phyloP scores from a whole-genome alignment of 768 basidiomycete species.

The Cystobasidium tubakii region DNA sequence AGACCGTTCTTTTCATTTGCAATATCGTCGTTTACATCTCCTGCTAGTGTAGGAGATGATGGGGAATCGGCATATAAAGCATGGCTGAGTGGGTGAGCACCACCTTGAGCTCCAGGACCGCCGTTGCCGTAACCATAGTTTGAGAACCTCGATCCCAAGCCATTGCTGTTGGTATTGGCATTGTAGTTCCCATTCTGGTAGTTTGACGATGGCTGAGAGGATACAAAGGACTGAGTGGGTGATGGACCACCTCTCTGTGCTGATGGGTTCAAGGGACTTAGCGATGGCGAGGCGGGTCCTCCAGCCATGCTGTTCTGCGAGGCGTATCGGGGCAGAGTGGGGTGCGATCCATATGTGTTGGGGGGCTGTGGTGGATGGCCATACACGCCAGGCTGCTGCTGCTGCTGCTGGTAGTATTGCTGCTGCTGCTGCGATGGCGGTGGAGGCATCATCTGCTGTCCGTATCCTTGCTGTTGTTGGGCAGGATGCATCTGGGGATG shows the following conservation, averaged over 20 bases:
- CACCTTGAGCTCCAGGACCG: slow-evolving; percentile 35
- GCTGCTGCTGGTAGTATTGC: slow-evolving; percentile 9
- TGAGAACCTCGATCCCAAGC: slow-evolving; percentile 36
- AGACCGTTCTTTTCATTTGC: slow-evolving; percentile 42
- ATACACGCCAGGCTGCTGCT: slow-evolving; percentile 23
- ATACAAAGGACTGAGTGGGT: not conserved
- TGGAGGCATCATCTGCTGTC: slow-evolving; percentile 12
- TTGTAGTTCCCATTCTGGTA: not conserved
- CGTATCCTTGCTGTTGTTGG: not conserved
- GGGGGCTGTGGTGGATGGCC: not conserved
- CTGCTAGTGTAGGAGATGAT: slow-evolving; percentile 44
- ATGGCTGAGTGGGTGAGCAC: slow-evolving; percentile 46
- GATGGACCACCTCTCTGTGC: slow-evolving; percentile 13
- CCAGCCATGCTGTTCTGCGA: not conserved
- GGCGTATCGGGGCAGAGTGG: slow-evolving; percentile 31
- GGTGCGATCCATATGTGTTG: slow-evolving; percentile 17
- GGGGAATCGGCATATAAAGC: slow-evolving; percentile 44
- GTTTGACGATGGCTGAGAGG: slow-evolving; percentile 1
- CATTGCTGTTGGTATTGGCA: not conserved
- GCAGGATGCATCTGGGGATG: slow-evolving; percentile 22
- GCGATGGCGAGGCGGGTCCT: slow-evolving; percentile 5
- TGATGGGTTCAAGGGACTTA: slow-evolving; percentile 18
- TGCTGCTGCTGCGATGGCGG: not conserved
- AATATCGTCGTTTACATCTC: slow-evolving; percentile 28
- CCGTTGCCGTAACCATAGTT: slow-evolving; percentile 38